Conservation (phyloP, 495 filamentous ascomycete species). For the Trichoderma gamsii region DNA sequence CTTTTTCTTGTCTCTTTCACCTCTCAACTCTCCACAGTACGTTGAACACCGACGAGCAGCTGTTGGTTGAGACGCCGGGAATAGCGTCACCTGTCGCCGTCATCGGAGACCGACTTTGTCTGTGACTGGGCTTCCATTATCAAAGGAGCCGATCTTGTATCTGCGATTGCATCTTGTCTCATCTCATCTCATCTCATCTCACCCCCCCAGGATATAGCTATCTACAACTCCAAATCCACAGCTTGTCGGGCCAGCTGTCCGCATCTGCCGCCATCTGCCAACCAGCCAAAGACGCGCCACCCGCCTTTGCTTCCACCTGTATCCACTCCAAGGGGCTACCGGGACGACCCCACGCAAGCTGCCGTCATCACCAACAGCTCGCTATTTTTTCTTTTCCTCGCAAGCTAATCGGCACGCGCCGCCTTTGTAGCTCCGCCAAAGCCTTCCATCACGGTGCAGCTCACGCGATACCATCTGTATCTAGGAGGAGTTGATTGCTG, state of each 20-base stretch:
- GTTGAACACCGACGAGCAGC: too few species aligned
- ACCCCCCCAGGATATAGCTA: not conserved
- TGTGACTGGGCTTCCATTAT: too few species aligned
- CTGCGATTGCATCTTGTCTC: too few species aligned
- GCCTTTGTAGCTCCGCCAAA: not conserved
- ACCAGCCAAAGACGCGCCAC: constrained; percentile 5
- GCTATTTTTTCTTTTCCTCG: not conserved
- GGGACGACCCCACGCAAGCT: constrained; percentile 10
- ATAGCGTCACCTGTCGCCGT: not conserved
- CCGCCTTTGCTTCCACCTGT: not conserved
- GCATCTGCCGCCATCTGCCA: constrained; percentile 5
- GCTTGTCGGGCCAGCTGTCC: not conserved
- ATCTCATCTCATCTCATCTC: too few species aligned
- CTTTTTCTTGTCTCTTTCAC: not conserved
- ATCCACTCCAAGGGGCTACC: constrained; percentile 13
- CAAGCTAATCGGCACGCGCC: constrained; percentile 10
- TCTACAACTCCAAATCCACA: not conserved
- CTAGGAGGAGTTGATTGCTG: not conserved
- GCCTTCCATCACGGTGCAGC: not conserved
- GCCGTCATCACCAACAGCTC: constrained; percentile 9
- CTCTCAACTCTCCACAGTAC: not conserved
- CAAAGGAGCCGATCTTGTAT: too few species aligned
- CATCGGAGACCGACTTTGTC: not conserved
- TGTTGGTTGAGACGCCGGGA: not conserved
- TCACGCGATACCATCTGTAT: not conserved